Evolutionary conservation across 345 rosid genomes (phyloP).

Genomic region (Turnera subulata): DNA sequence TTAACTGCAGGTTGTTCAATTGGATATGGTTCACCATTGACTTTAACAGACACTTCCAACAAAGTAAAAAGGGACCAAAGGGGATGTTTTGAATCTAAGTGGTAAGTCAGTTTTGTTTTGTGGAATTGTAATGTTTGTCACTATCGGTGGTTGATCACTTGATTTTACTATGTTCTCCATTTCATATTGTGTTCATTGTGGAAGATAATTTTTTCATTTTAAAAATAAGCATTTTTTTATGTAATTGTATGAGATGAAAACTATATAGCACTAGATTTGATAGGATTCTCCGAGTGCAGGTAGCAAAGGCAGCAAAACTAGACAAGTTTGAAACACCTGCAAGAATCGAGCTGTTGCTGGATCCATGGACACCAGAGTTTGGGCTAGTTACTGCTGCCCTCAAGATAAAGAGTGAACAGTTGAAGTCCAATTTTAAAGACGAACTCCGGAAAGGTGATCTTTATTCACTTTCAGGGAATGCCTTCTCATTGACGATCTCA

Average conservation of each 20-base stretch:
- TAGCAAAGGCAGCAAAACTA: constrained; percentile 58
- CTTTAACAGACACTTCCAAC: constrained; percentile 91
- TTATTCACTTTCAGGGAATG: neutral
- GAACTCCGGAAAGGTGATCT: constrained; percentile 45
- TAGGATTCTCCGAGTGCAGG: constrained; percentile 33
- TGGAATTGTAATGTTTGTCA: too few species aligned
- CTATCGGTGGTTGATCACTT: too few species aligned
- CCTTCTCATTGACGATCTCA: too few species aligned
- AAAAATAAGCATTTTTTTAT: too few species aligned
- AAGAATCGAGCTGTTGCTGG: constrained; percentile 63
- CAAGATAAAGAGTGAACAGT: constrained; percentile 80
- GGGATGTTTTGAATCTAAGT: too few species aligned
- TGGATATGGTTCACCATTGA: constrained; percentile 93
- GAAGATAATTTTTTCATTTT: too few species aligned
- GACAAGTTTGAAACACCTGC: constrained; percentile 93
- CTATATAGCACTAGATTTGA: too few species aligned
- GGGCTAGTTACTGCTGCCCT: constrained; percentile 91
- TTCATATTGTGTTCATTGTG: too few species aligned
- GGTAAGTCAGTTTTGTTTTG: too few species aligned
- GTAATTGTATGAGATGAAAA: too few species aligned
- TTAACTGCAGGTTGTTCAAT: constrained; percentile 65
- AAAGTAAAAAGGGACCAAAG: constrained; percentile 88
- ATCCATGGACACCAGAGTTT: constrained; percentile 88
- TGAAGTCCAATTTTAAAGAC: constrained; percentile 65
- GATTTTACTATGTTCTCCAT: too few species aligned